Percentiles rank a stretch among this genome's conserved stretches.
phyloP scores from a whole-genome alignment of 176 grass and related monocot species.

The Avena eriantha region DNA sequence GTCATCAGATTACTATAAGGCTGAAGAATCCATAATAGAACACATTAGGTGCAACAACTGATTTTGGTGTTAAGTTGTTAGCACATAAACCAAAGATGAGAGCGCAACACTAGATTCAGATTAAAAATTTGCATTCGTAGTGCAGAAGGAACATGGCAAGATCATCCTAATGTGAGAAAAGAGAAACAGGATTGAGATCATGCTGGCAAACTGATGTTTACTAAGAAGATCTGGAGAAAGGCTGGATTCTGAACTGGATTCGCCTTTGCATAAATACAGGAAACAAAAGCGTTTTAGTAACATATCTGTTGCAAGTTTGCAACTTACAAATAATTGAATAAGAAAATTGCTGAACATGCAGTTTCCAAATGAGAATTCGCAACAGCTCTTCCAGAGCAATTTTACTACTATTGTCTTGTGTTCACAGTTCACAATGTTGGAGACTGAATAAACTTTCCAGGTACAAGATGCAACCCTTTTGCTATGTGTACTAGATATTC shows the following conservation, averaged over 20 bases:
- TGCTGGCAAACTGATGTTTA: background rate
- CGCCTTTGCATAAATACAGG: too few relatives aligned
- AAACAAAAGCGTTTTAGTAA: too few relatives aligned
- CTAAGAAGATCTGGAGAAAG: background rate
- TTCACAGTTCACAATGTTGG: background rate
- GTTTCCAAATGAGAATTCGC: too few relatives aligned
- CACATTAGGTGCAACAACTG: background rate
- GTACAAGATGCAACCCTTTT: background rate
- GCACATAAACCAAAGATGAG: background rate
- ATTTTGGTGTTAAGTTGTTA: background rate
- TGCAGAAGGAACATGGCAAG: slow-evolving; percentile 2
- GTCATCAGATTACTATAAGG: background rate
- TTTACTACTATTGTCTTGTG: background rate
- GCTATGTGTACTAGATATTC: background rate
- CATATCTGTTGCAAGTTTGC: too few relatives aligned
- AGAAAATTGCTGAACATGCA: too few relatives aligned
- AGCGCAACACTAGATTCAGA: background rate
- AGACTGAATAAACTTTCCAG: background rate
- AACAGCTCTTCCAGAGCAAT: background rate
- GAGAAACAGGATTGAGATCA: background rate
- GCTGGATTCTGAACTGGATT: background rate
- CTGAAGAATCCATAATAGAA: background rate
- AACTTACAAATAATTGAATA: too few relatives aligned
- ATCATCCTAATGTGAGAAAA: background rate
- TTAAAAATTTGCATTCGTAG: background rate